These are phyloP conservation scores for Hymenoscyphus occultus DNA, from an alignment of 2,329 filamentous ascomycete genomes.

Conservation along the genomic window DNA sequence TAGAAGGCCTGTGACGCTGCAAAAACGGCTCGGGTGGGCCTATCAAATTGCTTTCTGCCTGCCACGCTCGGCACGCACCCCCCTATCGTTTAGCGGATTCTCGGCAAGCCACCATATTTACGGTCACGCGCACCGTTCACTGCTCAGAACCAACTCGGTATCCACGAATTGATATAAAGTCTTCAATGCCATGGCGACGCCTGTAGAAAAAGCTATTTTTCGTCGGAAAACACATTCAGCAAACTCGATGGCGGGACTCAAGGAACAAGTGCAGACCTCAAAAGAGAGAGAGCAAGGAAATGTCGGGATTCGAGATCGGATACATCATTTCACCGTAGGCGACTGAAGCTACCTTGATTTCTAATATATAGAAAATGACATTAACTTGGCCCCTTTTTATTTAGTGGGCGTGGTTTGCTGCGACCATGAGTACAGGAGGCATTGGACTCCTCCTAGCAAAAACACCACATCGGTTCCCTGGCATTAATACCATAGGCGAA, in stretches of 20 bases:
- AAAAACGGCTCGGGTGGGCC: not conserved
- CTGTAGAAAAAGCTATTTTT: not conserved
- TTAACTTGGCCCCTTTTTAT: not conserved
- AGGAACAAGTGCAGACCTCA: slow-evolving; percentile 15
- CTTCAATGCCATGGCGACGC: not conserved
- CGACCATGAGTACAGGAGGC: slow-evolving; percentile 70
- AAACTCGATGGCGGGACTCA: slow-evolving; percentile 24
- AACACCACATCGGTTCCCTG: not conserved
- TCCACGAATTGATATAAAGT: not conserved
- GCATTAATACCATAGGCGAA: slow-evolving; percentile 54
- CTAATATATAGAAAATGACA: not conserved
- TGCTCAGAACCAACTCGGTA: not conserved
- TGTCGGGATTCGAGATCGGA: slow-evolving; percentile 24
- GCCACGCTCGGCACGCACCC: not conserved
- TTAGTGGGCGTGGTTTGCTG: slow-evolving; percentile 58
- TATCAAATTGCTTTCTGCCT: not conserved
- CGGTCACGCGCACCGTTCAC: too few species aligned
- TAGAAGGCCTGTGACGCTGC: too few species aligned
- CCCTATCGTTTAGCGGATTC: not conserved
- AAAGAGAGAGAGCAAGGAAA: slow-evolving; percentile 19
- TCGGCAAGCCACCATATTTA: not conserved
- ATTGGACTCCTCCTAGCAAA: slow-evolving; percentile 59
- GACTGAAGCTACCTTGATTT: not conserved
- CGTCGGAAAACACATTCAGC: not conserved
- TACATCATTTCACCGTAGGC: slow-evolving; percentile 29